A percentile compares a stretch with the other conserved stretches of the same genome.
phyloP scores from a whole-genome alignment of 1,284 basidiomycete genomes.

The Moesziomyces antarcticus region DNA sequence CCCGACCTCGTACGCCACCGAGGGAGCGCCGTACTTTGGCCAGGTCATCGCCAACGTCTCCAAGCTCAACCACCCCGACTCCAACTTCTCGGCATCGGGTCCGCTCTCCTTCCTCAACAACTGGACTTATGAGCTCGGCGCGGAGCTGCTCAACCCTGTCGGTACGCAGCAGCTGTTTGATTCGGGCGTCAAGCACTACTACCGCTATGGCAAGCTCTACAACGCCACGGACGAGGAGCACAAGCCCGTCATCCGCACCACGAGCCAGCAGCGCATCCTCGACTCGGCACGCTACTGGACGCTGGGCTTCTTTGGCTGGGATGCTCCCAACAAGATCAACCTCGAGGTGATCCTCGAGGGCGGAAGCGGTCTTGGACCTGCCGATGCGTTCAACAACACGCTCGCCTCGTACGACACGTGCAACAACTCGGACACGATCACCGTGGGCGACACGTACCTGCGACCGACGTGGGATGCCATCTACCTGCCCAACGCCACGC shows the following conservation, averaged over 20 bases:
- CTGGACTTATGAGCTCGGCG: conserved; percentile 72
- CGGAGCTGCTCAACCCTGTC: conserved; percentile 82
- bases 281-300: conserved; percentile 80
- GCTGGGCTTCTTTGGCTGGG: conserved; percentile 56
- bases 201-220: conserved; percentile 64
- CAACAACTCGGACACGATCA: conserved; percentile 70
- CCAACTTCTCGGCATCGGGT: conserved; percentile 70
- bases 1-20: conserved; percentile 42
- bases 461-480: conserved; percentile 67
- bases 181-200: conserved; percentile 61
- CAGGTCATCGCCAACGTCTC: conserved; percentile 39
- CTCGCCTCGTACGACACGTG: conserved; percentile 79
- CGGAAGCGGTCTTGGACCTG: conserved; percentile 21
- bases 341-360: conserved; percentile 62
- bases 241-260: conserved; percentile 64
- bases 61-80: conserved; percentile 32
- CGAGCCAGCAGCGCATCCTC: conserved; percentile 78
- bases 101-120: conserved; percentile 79
- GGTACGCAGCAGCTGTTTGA: conserved; percentile 77
- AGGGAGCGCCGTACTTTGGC: conserved; percentile 53
- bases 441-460: conserved; percentile 73
- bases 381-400: conserved; percentile 79
- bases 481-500: conserved; percentile 57
- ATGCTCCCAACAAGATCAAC: conserved; percentile 55
- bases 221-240: conserved; percentile 46